phyloP scores from a whole-genome alignment of 352 stramenopile genomes.

The Pythium guiyangense region DNA sequence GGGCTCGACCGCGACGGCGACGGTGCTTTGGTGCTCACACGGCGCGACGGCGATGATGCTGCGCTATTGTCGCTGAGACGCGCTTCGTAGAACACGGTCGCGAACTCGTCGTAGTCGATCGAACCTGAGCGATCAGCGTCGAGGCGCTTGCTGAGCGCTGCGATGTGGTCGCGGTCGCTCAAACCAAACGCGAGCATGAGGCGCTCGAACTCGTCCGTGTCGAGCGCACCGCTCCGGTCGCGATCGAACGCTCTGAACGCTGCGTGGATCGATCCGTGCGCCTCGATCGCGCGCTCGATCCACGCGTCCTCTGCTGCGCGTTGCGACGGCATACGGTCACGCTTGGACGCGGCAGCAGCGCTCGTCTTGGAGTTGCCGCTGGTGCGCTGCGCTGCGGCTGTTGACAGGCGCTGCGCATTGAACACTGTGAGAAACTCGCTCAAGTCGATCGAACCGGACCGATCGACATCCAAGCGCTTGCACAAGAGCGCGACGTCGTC shows the following conservation, averaged over 20 bases:
- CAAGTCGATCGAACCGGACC: conserved; percentile 42
- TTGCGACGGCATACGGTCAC: conserved; percentile 20
- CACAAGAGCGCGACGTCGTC: conserved; percentile 39
- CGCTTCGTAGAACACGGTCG: conserved; percentile 47
- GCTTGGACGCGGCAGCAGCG: conserved; percentile 14
- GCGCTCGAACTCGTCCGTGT: conserved; percentile 39
- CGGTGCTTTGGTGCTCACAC: not conserved
- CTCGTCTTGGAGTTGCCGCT: not conserved
- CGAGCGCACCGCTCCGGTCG: conserved; percentile 35
- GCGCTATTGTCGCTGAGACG: not conserved
- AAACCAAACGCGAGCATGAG: conserved; percentile 50
- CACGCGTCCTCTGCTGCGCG: conserved; percentile 40
- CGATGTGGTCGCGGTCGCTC: conserved; percentile 34
- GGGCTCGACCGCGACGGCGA: not conserved
- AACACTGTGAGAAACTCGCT: conserved; percentile 59
- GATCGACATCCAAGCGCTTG: conserved; percentile 39
- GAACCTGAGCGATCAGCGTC: conserved; percentile 37
- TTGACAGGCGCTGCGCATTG: conserved; percentile 24
- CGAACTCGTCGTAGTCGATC: conserved; percentile 67
- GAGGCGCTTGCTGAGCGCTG: conserved; percentile 34
- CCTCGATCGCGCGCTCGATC: conserved; percentile 32
- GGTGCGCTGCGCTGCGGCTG: not conserved
- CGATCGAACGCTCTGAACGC: conserved; percentile 45
- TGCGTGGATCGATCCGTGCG: conserved; percentile 22
- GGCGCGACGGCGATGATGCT: not conserved